These are phyloP conservation scores for Sphagnum tenellum DNA, from an alignment of 225 moss, liverwort and hornwort species.

Conservation along the genomic window DNA sequence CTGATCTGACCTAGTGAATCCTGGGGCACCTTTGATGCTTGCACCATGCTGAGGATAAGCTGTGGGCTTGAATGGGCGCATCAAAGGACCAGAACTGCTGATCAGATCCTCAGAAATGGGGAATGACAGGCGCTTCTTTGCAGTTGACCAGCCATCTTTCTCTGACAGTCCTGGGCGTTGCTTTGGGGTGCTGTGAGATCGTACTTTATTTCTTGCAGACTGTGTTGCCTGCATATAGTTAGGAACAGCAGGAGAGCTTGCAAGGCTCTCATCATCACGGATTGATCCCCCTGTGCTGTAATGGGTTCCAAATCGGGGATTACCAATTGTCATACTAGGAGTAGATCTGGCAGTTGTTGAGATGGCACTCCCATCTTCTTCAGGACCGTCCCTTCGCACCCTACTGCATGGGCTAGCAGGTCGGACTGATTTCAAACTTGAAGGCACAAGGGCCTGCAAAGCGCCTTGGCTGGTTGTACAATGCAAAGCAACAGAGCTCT, in stretches of 20 bases:
- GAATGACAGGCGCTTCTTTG: slow-evolving; percentile 64
- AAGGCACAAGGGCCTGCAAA: slow-evolving; percentile 10
- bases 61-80: slow-evolving; percentile 5
- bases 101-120: slow-evolving; percentile 33
- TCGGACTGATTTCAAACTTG: slow-evolving; percentile 25
- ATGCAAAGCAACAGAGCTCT: slow-evolving; percentile 3
- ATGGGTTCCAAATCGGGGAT: slow-evolving; percentile 69
- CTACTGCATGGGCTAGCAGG: slow-evolving; percentile 63
- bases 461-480: slow-evolving; percentile 9
- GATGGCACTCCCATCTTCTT: slow-evolving; percentile 50
- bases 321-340: slow-evolving; percentile 29
- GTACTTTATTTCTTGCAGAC: slow-evolving; percentile 64
- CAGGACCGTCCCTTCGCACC: slow-evolving; percentile 37
- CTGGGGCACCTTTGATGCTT: slow-evolving; percentile 12
- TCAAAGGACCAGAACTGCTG: slow-evolving; percentile 19
- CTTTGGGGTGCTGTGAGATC: slow-evolving; percentile 68
- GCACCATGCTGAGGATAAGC: slow-evolving; percentile 23
- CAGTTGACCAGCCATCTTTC: slow-evolving; percentile 26
- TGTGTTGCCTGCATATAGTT: slow-evolving; percentile 75
- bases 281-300: slow-evolving; percentile 64
- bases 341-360: slow-evolving; percentile 57
- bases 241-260: slow-evolving; percentile 16
- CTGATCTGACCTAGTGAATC: slow-evolving; percentile 5
- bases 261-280: slow-evolving; percentile 59
- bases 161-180: slow-evolving; percentile 34